These are phyloP conservation scores for Thamnidium elegans DNA, from an alignment of 192 early-diverging fungal species.

Conservation along the genomic window DNA sequence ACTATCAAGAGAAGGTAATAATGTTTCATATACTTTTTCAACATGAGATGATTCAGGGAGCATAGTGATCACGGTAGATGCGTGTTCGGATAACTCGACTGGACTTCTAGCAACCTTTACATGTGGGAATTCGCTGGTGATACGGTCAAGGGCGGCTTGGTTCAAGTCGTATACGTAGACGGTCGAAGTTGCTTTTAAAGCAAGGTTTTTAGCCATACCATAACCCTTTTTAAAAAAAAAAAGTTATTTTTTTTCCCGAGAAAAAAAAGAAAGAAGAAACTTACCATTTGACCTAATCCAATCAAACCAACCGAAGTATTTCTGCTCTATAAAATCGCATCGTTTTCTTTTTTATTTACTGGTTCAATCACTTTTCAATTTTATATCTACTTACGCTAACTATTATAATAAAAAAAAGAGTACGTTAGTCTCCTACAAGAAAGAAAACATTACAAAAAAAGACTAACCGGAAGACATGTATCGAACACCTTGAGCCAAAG, in stretches of 20 bases:
- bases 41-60: constrained; percentile 85
- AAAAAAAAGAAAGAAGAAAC: too few relatives aligned
- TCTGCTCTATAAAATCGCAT: neutral
- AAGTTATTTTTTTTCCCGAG: neutral
- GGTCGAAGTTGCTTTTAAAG: constrained; percentile 47
- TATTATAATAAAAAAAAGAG: neutral
- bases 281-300: constrained; percentile 86
- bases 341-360: too few relatives aligned
- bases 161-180: constrained; percentile 79
- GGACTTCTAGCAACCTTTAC: constrained; percentile 60
- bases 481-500: too few relatives aligned
- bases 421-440: neutral
- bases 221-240: constrained; percentile 56
- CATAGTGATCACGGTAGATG: constrained; percentile 86
- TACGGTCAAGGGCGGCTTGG: constrained; percentile 48
- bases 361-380: neutral
- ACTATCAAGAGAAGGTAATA: constrained; percentile 26
- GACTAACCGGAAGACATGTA: neutral
- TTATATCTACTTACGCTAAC: neutral
- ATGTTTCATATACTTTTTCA: constrained; percentile 63
- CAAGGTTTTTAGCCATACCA: constrained; percentile 90
- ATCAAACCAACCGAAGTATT: constrained; percentile 71
- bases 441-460: too few relatives aligned
- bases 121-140: constrained; percentile 47
- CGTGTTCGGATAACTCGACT: constrained; percentile 65